Base-by-base conservation (phyloP, 2,329 filamentous ascomycete genomes). In the Colletotrichum filicis region DNA sequence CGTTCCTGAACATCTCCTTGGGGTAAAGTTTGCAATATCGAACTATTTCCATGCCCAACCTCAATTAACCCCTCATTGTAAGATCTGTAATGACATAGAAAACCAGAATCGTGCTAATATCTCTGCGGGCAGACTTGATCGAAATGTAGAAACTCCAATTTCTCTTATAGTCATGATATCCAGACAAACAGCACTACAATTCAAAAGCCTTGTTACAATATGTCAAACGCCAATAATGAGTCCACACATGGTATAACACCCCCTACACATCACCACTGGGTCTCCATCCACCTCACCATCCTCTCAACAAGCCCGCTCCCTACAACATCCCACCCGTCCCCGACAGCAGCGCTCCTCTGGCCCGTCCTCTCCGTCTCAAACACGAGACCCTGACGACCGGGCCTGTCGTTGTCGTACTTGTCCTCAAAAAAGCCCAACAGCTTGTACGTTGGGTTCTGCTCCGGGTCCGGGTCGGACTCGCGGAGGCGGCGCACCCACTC, bases 381-480 rank as follows among this genome's bases (percentile, higher is more conserved):
- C 1, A 80, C 78, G 7, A 85, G 77, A 0, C 80, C 82, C 26
- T 80, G 79, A 28, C 82, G 76, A 0, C 79, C 81, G 0, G 82
- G 79, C 4, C 77, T 79, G 24, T 85, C 83, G 56, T 85, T 84
- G 60, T 86, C 85, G 74, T 90, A 90, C 76, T 89, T 89, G 2
- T 80, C 80, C 4, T 82, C 79, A 73, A 87, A 89, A 79, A 87
- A 90, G 30, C 88, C 84, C 1, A 88, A 74, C 28, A 90, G 78
- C 78, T 89, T 89, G 69, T 87, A 82, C 0, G 85, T 84, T 14
- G 88, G 87, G 74, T 89, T 90, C 7, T 75, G 76, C n/a, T 78
- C 76, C 0, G 87, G 85, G 76, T 90, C 87, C 2, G 81, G 82
- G 62, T 89, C 84, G 2, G 85, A 85, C 2, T 79, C 79, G 4